Base-by-base conservation (phyloP, 371 early-diverging fungal genomes). In the Mortierella sp. region DNA sequence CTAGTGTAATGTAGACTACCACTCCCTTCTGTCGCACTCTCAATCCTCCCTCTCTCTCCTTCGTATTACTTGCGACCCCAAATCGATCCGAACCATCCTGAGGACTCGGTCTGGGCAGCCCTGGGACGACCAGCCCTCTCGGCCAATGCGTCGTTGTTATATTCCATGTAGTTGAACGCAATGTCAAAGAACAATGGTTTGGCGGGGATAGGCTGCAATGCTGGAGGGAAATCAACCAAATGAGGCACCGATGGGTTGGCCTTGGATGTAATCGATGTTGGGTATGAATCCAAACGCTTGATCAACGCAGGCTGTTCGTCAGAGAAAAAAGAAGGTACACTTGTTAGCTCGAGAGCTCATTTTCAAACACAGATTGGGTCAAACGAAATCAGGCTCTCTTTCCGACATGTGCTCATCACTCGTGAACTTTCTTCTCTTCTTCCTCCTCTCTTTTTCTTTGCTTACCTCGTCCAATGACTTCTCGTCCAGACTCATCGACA, bases 161-260 rank as follows among this genome's bases (percentile, higher is more conserved):
- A 96, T 58, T 94, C 90, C 52, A 96, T 86, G 64, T 90, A 87
- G 76, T 92, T 93, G 73, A 89, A 93, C 5, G 95, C 95, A 55
- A 96, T 85, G 75, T 96, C 96, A 84, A 93, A 95, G 79, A 94
- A 94, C 64, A 96, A 81, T 0, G 96, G 96, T 72, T 96, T 96
- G 69, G 88, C 89, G 3, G 94, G 89, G 48, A 94, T 91, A 14
- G 95, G 91, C 70, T 90, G 85, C 68, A 95, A 87, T 47, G 76
- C 64, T 5, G 95, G 95, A 22, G 95, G 95, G 70, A 95, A 91
- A 37, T 90, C 89, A 24, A 94, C 87, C 47, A 95, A 76, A 55
- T 88, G 84, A 26, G 87, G 87, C 22, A 79, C 76, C 22, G 66
- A 70, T 5, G 84, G 76, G 39, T 83, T 74, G 48, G 70, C 64